Base-by-base conservation (phyloP, 2,329 filamentous ascomycete genomes). In the Fonsecaea multimorphosa region DNA sequence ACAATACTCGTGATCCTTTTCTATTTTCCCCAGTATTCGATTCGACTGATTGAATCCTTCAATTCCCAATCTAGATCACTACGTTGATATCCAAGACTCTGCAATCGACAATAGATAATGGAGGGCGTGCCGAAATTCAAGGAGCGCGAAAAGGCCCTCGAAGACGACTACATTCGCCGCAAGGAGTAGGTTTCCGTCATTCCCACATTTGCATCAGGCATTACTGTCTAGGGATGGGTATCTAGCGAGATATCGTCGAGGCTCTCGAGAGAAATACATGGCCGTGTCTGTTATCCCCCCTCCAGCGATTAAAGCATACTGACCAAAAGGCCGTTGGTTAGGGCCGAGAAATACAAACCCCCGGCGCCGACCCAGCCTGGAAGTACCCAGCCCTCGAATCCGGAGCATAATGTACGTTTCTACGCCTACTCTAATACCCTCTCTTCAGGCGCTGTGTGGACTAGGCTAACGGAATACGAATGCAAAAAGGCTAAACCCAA, bases 91-190 rank as follows among this genome's bases (percentile, higher is more conserved):
- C 19, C 27, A 31, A 3, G 24, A 54, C 27, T 36, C 54, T 14
- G 9, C 4, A 38, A 27, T 52, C 29, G 29, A 63, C 24, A 11
- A 71, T 52, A n/a, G 29, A 63, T n/a, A 11, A 71, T 71, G 70
- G 63, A 71, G 46, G 38, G 38, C 8, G 51, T 70, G n/a, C 70
- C 70, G 11, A 65, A 66, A 44, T 70, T 71, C 67, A 64, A 70
- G 56, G 63, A 70, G 57, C 68, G 70, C 31, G 70, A 72, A 52
- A 72, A 72, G 44, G 70, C 66, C 7, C 57, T 72, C 5, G 70
- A 72, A 56, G 58, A 70, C 55, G 68, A 72, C 1, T 72, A 70
- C 53, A 72, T 72, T 59, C 64, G 70, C n/a, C 61, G 60, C 49
- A 69, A 63, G 54, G 70, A 72, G 69, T 71, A 66, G 46, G 66